Evolutionary conservation across 2,329 filamentous ascomycete genomes (phyloP).

Genomic region (Ophiostoma sp.): DNA sequence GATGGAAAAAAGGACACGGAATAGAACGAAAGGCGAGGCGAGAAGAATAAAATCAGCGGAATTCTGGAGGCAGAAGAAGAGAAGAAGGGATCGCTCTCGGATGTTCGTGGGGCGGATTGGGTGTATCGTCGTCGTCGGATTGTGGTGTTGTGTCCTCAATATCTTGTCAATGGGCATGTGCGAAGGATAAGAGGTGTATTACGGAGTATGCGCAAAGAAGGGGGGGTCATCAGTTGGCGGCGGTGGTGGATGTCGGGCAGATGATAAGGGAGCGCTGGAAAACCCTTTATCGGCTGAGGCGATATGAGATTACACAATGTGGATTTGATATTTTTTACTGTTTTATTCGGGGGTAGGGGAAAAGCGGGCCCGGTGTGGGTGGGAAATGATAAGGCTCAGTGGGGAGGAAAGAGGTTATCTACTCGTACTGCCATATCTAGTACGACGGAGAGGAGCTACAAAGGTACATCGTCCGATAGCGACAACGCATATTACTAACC

Average conservation of each 20-base stretch:
- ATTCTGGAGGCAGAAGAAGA: background rate
- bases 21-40: background rate
- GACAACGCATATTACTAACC: constrained; percentile 6
- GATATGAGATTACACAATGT: constrained; percentile 28
- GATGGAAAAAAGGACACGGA: background rate
- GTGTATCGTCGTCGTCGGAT: constrained; percentile 4
- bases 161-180: constrained; percentile 20
- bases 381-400: constrained; percentile 25
- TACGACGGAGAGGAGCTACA: background rate
- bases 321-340: constrained; percentile 15
- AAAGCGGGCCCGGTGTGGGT: constrained; percentile 21
- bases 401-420: constrained; percentile 7
- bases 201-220: constrained; percentile 16
- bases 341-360: constrained; percentile 23
- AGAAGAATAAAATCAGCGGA: background rate
- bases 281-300: constrained; percentile 27
- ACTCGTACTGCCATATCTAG: background rate
- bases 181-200: constrained; percentile 15
- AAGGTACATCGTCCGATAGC: constrained; percentile 11
- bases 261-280: constrained; percentile 27
- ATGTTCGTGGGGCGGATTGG: background rate
- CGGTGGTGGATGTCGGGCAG: constrained; percentile 23
- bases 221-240: constrained; percentile 16
- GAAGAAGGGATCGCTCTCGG: background rate
- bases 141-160: constrained; percentile 4